These are phyloP conservation scores for Didymosphaeria variabile DNA, from an alignment of 2,329 filamentous ascomycete species.

Conservation along the genomic window DNA sequence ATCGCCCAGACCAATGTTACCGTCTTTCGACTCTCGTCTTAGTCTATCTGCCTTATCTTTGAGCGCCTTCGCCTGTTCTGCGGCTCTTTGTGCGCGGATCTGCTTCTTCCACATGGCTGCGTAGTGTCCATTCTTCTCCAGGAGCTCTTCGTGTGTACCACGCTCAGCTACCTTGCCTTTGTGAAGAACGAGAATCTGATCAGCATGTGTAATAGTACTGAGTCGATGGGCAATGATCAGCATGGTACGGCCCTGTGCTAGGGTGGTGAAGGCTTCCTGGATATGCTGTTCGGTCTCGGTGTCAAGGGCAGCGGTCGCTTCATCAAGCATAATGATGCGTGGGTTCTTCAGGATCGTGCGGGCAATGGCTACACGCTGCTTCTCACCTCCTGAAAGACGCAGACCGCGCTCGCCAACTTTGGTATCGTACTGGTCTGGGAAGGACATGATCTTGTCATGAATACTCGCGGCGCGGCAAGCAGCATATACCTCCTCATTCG, in stretches of 20 bases:
- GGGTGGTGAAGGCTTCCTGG: conserved; percentile 81
- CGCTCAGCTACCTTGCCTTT: conserved; percentile 62
- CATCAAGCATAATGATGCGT: conserved; percentile 89
- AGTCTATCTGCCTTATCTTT: conserved; percentile 61
- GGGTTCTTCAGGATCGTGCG: conserved; percentile 93
- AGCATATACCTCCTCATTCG: conserved; percentile 80
- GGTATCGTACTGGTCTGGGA: conserved; percentile 87
- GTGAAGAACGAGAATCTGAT: conserved; percentile 65
- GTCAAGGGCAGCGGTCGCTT: conserved; percentile 90
- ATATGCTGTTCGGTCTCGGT: conserved; percentile 94
- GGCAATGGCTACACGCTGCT: conserved; percentile 92
- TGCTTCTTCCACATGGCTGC: conserved; percentile 63
- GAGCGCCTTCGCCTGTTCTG: conserved; percentile 59
- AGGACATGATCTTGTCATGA: conserved; percentile 88
- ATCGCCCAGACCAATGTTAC: conserved; percentile 43
- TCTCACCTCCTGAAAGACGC: conserved; percentile 87
- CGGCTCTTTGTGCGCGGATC: conserved; percentile 59
- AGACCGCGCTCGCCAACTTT: conserved; percentile 92
- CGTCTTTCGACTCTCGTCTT: conserved; percentile 58
- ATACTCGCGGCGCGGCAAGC: conserved; percentile 90
- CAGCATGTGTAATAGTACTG: conserved; percentile 64
- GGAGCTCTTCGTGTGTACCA: conserved; percentile 61
- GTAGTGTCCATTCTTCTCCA: conserved; percentile 57
- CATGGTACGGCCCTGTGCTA: conserved; percentile 87
- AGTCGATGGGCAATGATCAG: conserved; percentile 87